phyloP scores from a whole-genome alignment of 768 basidiomycete species.

The Leucogyrophana mollusca region DNA sequence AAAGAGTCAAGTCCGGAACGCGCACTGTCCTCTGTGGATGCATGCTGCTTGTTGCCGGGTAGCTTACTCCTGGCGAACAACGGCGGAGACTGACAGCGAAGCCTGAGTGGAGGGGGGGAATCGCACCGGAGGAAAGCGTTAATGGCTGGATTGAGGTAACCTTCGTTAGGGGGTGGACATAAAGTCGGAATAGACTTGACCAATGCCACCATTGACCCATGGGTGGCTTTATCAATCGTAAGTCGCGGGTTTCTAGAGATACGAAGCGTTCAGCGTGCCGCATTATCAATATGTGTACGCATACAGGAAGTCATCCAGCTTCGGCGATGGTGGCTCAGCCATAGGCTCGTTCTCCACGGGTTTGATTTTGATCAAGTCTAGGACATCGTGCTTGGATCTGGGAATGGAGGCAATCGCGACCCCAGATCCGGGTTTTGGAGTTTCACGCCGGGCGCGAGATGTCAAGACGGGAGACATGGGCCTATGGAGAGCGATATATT shows the following conservation, averaged over 20 bases:
- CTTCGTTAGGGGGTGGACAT: slow-evolving; percentile 13
- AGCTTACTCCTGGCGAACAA: slow-evolving; percentile 35
- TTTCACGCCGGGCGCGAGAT: slow-evolving; percentile 43
- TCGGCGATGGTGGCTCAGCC: slow-evolving; percentile 27
- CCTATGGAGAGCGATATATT: slow-evolving; percentile 23
- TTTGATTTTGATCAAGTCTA: slow-evolving; percentile 18
- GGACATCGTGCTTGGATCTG: slow-evolving; percentile 19
- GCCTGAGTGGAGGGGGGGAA: slow-evolving; percentile 24
- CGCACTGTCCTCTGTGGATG: background rate
- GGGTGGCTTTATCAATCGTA: slow-evolving; percentile 24
- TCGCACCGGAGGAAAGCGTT: slow-evolving; percentile 28
- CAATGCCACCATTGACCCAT: slow-evolving; percentile 21
- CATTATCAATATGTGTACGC: slow-evolving; percentile 13
- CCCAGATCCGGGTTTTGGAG: slow-evolving; percentile 38
- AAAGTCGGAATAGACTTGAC: slow-evolving; percentile 23
- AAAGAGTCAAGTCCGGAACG: slow-evolving; percentile 12
- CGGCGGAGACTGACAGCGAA: slow-evolving; percentile 36
- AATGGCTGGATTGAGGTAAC: slow-evolving; percentile 12
- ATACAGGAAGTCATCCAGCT: slow-evolving; percentile 41
- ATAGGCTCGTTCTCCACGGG: slow-evolving; percentile 29
- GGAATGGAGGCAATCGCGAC: slow-evolving; percentile 24
- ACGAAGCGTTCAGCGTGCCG: background rate
- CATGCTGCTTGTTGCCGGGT: background rate
- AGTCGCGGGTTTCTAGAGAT: slow-evolving; percentile 30
- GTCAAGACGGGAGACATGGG: slow-evolving; percentile 47